Conservation (phyloP, 2,329 filamentous ascomycete species). For the Nemania diffusa region DNA sequence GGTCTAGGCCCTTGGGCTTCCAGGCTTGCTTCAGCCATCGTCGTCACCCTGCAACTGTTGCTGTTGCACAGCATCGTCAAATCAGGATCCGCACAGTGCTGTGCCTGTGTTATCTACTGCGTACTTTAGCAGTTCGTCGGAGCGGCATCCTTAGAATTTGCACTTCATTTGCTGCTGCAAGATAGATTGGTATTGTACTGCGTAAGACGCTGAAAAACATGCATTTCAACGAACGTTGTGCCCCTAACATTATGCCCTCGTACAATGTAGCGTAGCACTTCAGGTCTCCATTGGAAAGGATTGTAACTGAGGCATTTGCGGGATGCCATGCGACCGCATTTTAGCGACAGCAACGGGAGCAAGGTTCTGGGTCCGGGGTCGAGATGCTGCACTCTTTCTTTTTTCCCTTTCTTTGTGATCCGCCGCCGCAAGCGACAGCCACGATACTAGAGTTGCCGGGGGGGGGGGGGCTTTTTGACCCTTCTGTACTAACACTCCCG, state of each 20-base stretch:
- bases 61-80: conserved; percentile 15
- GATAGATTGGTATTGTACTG: conserved; percentile 20
- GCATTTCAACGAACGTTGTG: conserved; percentile 10
- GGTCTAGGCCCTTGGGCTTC: conserved; percentile 14
- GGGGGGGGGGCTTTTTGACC: not conserved
- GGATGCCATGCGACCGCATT: conserved; percentile 20
- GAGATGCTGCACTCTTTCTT: conserved; percentile 18
- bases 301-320: conserved; percentile 38
- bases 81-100: conserved; percentile 9
- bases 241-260: conserved; percentile 9
- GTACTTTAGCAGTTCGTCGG: not conserved
- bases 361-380: conserved; percentile 29
- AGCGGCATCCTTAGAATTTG: conserved; percentile 8
- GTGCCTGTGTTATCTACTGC: too few relatives aligned
- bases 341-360: conserved; percentile 24
- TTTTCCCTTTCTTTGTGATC: conserved; percentile 18
- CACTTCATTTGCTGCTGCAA: conserved; percentile 19
- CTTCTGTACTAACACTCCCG: not conserved
- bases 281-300: conserved; percentile 27
- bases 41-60: conserved; percentile 17
- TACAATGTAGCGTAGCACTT: conserved; percentile 29
- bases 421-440: conserved; percentile 29
- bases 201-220: conserved; percentile 12
- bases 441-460: conserved; percentile 3
- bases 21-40: conserved; percentile 14